Percentiles rank a stretch among this genome's conserved stretches.
Evolutionary conservation across 2,329 filamentous ascomycete genomes (phyloP).

Genomic region (Emergomyces pasteurianus): DNA sequence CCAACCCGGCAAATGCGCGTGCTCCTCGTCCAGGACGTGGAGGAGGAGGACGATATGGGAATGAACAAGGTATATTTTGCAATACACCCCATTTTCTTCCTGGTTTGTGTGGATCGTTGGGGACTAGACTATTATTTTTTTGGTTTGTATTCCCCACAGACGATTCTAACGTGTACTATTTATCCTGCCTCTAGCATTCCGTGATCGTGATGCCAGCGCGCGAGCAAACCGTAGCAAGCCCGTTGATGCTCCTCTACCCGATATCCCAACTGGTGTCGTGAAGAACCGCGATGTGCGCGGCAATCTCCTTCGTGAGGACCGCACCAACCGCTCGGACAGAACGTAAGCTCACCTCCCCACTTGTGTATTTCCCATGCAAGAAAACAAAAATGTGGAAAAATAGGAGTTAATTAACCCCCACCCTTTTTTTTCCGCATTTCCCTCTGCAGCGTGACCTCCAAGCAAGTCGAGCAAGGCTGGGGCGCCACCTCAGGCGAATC

Average conservation of each 20-base stretch:
- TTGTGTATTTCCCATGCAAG: slow-evolving; percentile 15
- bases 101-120: not conserved
- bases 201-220: slow-evolving; percentile 71
- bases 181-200: slow-evolving; percentile 55
- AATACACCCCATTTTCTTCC: not conserved
- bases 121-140: not conserved
- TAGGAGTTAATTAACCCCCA: not conserved
- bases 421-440: no score
- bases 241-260: slow-evolving; percentile 50
- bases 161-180: slow-evolving; percentile 2
- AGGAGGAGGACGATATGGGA: slow-evolving; percentile 48
- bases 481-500: slow-evolving; percentile 69
- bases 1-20: slow-evolving; percentile 16
- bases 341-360: slow-evolving; percentile 36
- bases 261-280: slow-evolving; percentile 35
- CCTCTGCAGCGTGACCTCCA: slow-evolving; percentile 29
- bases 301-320: slow-evolving; percentile 44
- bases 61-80: slow-evolving; percentile 67
- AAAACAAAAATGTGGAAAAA: no score
- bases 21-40: slow-evolving; percentile 34
- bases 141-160: not conserved
- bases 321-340: slow-evolving; percentile 50
- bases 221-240: slow-evolving; percentile 71
- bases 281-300: slow-evolving; percentile 47
- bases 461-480: slow-evolving; percentile 67